Percentiles rank a stretch among this genome's conserved stretches.
phyloP scores from a whole-genome alignment of 2,329 filamentous ascomycete genomes.

The Alternaria ethzedia region DNA sequence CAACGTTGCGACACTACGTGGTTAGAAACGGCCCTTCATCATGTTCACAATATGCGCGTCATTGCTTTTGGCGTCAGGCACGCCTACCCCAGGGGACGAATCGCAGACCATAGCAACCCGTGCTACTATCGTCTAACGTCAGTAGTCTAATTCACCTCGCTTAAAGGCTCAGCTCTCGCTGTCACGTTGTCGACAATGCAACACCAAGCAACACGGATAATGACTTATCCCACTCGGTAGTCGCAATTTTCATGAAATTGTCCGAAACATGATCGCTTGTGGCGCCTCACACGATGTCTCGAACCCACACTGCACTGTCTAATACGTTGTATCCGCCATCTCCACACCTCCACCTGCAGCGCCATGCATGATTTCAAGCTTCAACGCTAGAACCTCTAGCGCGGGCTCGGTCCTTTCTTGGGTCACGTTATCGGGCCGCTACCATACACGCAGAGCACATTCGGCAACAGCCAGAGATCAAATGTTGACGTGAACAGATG shows the following conservation, averaged over 20 bases:
- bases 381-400: constrained; percentile 4
- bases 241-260: background rate
- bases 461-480: constrained; percentile 1
- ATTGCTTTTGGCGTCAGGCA: constrained; percentile 5
- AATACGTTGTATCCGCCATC: background rate
- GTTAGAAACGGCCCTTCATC: background rate
- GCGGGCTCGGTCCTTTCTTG: constrained; percentile 1
- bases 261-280: constrained; percentile 1
- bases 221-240: background rate
- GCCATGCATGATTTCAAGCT: constrained; percentile 11
- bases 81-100: background rate
- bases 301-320: background rate
- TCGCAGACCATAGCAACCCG: background rate
- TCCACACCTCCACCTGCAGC: constrained; percentile 4
- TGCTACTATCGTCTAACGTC: background rate
- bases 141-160: background rate
- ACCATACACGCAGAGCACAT: background rate
- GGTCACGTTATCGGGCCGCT: constrained; percentile 5
- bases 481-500: background rate
- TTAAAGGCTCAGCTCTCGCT: background rate
- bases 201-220: background rate
- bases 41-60: background rate
- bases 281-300: background rate
- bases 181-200: background rate
- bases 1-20: background rate